Base-by-base conservation (phyloP, 106 monocot species). In the Phalaenopsis aphrodite region DNA sequence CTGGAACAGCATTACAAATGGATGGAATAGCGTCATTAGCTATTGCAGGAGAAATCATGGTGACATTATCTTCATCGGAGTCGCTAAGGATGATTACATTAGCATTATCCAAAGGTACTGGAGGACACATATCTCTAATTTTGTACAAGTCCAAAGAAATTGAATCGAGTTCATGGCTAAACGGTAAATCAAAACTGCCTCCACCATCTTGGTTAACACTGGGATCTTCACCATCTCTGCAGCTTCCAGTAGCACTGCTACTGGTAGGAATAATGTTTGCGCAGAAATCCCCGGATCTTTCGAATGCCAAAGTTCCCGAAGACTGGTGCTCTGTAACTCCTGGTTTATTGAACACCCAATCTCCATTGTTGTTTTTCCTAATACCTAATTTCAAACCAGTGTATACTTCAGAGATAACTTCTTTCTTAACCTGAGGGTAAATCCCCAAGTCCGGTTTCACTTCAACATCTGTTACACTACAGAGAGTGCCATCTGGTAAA, bases 21-120 rank as follows among this genome's bases (percentile, higher is more conserved):
- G 58, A 36, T 14, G 78, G 72, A 77, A n/a, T 47, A 21, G 75
- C 45, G 23, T 75, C 86, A 82, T 85, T 84, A 36, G 38, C 75
- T 49, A n/a, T 72, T 78, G 74, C 75, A 12, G 86, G 75, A 66
- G 77, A 78, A 78, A 84, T 42, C 21, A 80, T 64, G 52, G 69
- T 76, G 52, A 76, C n/a, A 58, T 93, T 87, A 16, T 90, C 92
- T 46, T 95, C 95, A 75, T 94, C 96, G 48, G 96, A 93, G 72
- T 96, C 96, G 80, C 88, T 94, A 12, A 94, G 88, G 49, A 93
- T 84, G 74, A 96, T 96, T 65, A 96, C 68, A 72, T 88, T 85
- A 15, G 52, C 5, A 75, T 87, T 84, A 48, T 87, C 84, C 7
- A 76, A 79, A 55, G 73, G 75, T 38, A 56, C 36, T 48, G 78